Base-by-base conservation (phyloP, 192 early-diverging fungal genomes). In the Coemansia asiatica region DNA sequence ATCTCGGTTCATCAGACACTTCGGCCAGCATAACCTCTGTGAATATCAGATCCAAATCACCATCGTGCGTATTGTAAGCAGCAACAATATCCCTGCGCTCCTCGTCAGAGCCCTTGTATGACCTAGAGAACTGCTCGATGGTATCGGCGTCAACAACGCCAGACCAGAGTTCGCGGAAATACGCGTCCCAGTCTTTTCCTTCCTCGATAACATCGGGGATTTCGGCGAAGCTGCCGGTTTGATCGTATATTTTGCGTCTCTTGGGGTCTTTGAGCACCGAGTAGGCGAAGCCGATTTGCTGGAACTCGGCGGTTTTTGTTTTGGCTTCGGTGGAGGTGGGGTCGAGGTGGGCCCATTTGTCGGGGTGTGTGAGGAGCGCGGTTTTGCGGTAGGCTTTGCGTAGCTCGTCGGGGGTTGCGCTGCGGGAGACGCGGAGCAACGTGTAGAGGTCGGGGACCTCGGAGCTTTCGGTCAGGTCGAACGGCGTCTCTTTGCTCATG, bases 321-420 rank as follows among this genome's bases (percentile, higher is more conserved):
- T 58, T 29, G 21, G 69, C 68, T 26, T 74, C 79, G 4, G 36
- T 18, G 5, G 74, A 64, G 25, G 27, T 25, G 0, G 70, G 40
- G 8, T 75, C 63, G 6, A 69, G 56, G 69, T 90, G 85, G 27
- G 83, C 68, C 75, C 86, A 88, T 74, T 97, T 97, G 85, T 99
- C 97, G 0, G 97, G 97, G 66, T 99, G 97, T 55, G 83, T 94
- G 59, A 88, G 88, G 12, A 94, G 82, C 2, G 95, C 96, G 35
- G 87, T 79, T 29, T 87, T 79, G 62, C 92, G 88, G 85, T 98
- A 98, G 8, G 90, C 93, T 70, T 93, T 94, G 73, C 97, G 97
- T 71, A 99, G 94, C 33, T 91, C 88, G 7, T 84, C 86, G 25
- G 85, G 81, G 16, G 87, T 90, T 8, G 95, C 95, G 23, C 79